These are phyloP conservation scores for Austroboletus rostrupii DNA, from an alignment of 1,284 basidiomycete genomes.

Conservation along the genomic window DNA sequence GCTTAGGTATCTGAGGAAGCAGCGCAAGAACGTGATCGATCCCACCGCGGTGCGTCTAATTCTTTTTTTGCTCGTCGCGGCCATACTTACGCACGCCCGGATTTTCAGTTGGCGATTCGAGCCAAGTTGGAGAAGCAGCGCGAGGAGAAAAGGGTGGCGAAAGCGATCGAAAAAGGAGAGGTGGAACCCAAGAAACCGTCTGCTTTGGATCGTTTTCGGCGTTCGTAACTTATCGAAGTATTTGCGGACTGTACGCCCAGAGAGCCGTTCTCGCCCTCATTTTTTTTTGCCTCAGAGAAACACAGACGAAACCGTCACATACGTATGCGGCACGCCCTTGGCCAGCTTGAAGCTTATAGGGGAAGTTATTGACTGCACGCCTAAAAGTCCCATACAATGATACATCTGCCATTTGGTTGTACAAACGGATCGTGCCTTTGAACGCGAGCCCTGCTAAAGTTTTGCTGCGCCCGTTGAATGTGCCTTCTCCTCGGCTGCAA, in stretches of 20 bases:
- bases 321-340: no score
- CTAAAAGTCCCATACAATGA: no score
- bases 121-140: slow-evolving; percentile 65
- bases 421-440: no score
- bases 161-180: slow-evolving; percentile 39
- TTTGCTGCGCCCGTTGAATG: neutral
- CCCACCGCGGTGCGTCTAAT: slow-evolving; percentile 65
- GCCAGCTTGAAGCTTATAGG: no score
- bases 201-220: slow-evolving; percentile 61
- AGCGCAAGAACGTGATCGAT: slow-evolving; percentile 91
- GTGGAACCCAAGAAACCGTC: slow-evolving; percentile 46
- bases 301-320: no score
- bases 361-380: no score
- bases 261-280: no score
- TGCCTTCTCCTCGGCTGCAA: slow-evolving; percentile 17
- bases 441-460: neutral
- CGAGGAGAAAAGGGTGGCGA: slow-evolving; percentile 48
- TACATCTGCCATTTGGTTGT: no score
- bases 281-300: no score
- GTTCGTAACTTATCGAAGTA: neutral
- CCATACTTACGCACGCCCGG: slow-evolving; percentile 32
- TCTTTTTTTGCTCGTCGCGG: neutral
- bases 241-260: neutral
- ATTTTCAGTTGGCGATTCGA: slow-evolving; percentile 50
- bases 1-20: slow-evolving; percentile 74